A percentile compares a stretch with the other conserved stretches of the same genome.
phyloP scores from a whole-genome alignment of 1,284 basidiomycete species.

The Sphagnurus paluster region DNA sequence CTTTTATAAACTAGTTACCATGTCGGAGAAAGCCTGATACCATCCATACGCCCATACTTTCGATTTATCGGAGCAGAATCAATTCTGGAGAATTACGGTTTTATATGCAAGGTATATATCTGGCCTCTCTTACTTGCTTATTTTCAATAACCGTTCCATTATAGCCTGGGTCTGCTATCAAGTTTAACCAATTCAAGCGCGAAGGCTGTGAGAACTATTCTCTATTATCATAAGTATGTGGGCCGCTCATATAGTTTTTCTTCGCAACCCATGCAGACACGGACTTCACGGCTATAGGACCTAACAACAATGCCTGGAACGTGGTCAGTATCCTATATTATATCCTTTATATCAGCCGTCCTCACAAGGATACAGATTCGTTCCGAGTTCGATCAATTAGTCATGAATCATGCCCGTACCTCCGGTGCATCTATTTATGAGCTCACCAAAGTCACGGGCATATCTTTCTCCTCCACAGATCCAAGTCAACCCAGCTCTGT shows the following conservation, averaged over 20 bases:
- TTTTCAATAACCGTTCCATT: conserved; percentile 11
- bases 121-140: not conserved
- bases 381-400: conserved; percentile 62
- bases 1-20: conserved; percentile 47
- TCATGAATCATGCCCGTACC: conserved; percentile 59
- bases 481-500: conserved; percentile 47
- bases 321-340: conserved; percentile 60
- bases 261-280: too few species aligned
- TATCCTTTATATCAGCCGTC: too few species aligned
- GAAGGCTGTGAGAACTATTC: conserved; percentile 57
- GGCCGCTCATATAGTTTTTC: conserved; percentile 5
- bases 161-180: conserved; percentile 62
- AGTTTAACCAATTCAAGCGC: conserved; percentile 63
- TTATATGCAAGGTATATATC: conserved; percentile 50
- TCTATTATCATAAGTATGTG: not conserved
- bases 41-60: conserved; percentile 60
- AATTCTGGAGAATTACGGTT: conserved; percentile 50
- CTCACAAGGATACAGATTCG: too few species aligned
- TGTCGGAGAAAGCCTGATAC: conserved; percentile 64
- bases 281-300: conserved; percentile 59
- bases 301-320: conserved; percentile 62
- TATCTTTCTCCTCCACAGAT: conserved; percentile 44
- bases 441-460: conserved; percentile 48
- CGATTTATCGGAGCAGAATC: conserved; percentile 62
- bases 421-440: conserved; percentile 58